Percentiles rank a stretch among this genome's conserved stretches.
These are phyloP conservation scores for Trichoderma orchidacearum DNA, from an alignment of 495 filamentous ascomycete genomes.

Conservation along the genomic window DNA sequence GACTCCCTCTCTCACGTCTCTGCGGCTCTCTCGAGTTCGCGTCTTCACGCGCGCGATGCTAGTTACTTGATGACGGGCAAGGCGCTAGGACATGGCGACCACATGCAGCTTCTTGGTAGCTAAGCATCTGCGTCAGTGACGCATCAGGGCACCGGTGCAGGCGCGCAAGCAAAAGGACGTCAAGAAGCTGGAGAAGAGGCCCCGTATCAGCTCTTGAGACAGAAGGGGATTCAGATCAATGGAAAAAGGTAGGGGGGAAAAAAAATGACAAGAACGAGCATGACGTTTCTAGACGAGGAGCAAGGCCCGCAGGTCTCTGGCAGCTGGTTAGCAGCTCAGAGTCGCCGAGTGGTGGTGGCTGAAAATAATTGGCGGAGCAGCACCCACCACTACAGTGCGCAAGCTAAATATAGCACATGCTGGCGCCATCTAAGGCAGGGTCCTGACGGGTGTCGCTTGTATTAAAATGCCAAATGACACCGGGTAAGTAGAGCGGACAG, in stretches of 20 bases:
- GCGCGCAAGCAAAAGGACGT: neutral
- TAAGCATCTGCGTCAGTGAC: neutral
- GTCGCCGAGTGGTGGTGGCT: neutral
- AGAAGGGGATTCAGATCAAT: neutral
- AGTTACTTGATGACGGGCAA: neutral
- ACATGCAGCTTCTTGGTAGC: neutral
- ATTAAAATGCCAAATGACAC: no score
- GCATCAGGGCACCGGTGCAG: neutral
- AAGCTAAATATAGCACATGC: neutral
- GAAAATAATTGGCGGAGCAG: neutral
- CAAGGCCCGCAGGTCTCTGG: neutral
- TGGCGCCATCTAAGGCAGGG: no score
- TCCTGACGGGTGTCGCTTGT: no score
- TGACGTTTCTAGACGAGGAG: neutral
- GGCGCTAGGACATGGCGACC: neutral
- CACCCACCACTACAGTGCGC: neutral
- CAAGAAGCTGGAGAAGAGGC: neutral
- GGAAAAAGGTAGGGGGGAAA: neutral
- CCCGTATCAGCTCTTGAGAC: neutral
- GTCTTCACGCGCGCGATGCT: neutral
- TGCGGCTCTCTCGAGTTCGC: neutral
- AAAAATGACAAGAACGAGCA: neutral
- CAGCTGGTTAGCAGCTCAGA: neutral
- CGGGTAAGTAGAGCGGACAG: no score
- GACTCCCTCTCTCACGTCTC: neutral